A percentile compares a stretch with the other conserved stretches of the same genome.
Conservation (phyloP, 139 green algal genomes). For the Helicosporidium sp. region DNA sequence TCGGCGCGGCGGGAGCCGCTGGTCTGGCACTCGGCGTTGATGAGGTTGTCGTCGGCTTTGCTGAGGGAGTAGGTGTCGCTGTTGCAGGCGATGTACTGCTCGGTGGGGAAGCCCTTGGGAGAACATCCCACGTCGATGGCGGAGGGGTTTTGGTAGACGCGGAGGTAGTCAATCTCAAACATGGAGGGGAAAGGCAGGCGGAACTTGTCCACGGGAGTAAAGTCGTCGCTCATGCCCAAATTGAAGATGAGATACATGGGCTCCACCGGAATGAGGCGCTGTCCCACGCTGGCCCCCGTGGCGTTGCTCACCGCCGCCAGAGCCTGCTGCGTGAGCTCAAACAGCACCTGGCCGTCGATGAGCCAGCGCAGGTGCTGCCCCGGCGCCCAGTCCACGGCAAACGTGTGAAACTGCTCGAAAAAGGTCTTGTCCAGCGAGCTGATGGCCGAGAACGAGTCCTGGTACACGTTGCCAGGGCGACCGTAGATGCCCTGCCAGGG, state of each 20-base stretch:
- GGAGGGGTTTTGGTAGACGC: slow-evolving; percentile 1
- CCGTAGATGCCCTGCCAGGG: slow-evolving; percentile 2
- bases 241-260: slow-evolving; percentile 34
- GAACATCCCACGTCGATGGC: slow-evolving; percentile 3
- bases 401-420: slow-evolving; percentile 9
- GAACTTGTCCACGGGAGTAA: slow-evolving; percentile 10
- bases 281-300: slow-evolving; percentile 1
- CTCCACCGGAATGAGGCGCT: slow-evolving; percentile 26
- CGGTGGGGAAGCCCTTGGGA: not conserved
- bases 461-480: slow-evolving; percentile 17
- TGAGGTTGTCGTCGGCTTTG: too few species aligned
- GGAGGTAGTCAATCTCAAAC: slow-evolving; percentile 20
- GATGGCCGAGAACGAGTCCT: slow-evolving; percentile 14
- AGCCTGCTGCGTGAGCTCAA: slow-evolving; percentile 15
- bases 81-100: slow-evolving; percentile 4
- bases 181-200: slow-evolving; percentile 12
- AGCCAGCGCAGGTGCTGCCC: slow-evolving; percentile 21
- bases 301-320: slow-evolving; percentile 7
- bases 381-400: slow-evolving; percentile 18
- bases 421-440: slow-evolving; percentile 7
- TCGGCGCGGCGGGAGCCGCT: too few species aligned
- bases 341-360: slow-evolving; percentile 16
- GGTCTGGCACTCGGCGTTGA: too few species aligned
- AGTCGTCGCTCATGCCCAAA: slow-evolving; percentile 24
- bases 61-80: not conserved